Evolutionary conservation across 495 filamentous ascomycete species (phyloP).

Genomic region (Penicillium fimorum): DNA sequence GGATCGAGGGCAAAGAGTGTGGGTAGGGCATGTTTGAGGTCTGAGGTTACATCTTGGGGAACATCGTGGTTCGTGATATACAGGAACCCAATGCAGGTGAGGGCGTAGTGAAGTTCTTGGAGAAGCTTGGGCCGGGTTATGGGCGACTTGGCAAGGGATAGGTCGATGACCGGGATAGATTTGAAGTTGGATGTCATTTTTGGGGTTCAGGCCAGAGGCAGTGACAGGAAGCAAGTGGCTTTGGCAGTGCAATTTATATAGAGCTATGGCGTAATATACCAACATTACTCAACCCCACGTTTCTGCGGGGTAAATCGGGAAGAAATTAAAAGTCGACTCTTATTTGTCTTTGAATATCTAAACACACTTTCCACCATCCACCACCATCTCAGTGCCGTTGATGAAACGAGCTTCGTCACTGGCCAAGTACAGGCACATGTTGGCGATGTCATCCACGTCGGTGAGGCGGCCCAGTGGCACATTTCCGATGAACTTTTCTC

Average conservation of each 20-base stretch:
- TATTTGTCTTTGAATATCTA: constrained; percentile 16
- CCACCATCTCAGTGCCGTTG: constrained; percentile 56
- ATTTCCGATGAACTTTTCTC: constrained; percentile 62
- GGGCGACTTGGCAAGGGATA: constrained; percentile 34
- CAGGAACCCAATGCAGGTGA: constrained; percentile 52
- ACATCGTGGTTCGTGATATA: constrained; percentile 53
- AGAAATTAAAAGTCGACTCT: not conserved
- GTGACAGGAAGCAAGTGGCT: no score
- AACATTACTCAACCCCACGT: not conserved
- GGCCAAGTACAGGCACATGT: constrained; percentile 64
- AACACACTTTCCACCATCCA: constrained; percentile 40
- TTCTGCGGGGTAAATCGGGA: constrained; percentile 4
- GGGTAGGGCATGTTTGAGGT: constrained; percentile 41
- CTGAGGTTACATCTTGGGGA: constrained; percentile 29
- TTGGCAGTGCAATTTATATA: no score
- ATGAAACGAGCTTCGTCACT: constrained; percentile 68
- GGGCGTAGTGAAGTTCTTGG: constrained; percentile 40
- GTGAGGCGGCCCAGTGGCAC: constrained; percentile 65
- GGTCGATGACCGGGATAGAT: constrained; percentile 47
- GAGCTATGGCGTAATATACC: not conserved
- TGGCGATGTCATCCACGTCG: constrained; percentile 64
- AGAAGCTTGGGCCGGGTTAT: constrained; percentile 29
- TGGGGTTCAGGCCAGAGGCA: not conserved
- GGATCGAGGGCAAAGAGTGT: constrained; percentile 41
- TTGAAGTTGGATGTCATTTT: constrained; percentile 49